A percentile compares a stretch with the other conserved stretches of the same genome.
phyloP scores from a whole-genome alignment of 768 basidiomycete species.

The Pleurotus ostreatus region DNA sequence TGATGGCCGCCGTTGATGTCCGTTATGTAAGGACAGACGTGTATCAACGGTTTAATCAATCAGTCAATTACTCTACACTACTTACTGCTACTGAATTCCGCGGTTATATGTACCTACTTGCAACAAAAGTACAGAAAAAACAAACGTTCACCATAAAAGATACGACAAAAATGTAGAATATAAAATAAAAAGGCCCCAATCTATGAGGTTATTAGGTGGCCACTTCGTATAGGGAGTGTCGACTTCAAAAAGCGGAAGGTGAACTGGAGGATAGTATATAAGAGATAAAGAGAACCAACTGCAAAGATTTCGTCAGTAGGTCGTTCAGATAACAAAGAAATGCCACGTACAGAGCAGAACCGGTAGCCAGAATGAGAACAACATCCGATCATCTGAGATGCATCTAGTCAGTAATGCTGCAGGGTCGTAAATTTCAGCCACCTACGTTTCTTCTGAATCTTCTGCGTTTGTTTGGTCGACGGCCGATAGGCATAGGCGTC shows the following conservation, averaged over 20 bases:
- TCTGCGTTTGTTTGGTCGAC: slow-evolving; percentile 34
- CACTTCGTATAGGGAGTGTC: slow-evolving; percentile 31
- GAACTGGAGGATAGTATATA: slow-evolving; percentile 51
- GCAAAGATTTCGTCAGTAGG: slow-evolving; percentile 6
- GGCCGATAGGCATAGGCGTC: slow-evolving; percentile 67
- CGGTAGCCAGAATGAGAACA: slow-evolving; percentile 82
- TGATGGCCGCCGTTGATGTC: neutral
- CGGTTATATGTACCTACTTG: neutral
- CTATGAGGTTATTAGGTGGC: slow-evolving; percentile 4
- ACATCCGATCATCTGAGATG: slow-evolving; percentile 74
- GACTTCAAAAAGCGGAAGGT: slow-evolving; percentile 46
- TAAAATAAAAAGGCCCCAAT: neutral
- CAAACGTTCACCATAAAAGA: no score
- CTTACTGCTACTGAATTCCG: no score
- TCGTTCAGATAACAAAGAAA: neutral
- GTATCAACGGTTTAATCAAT: neutral
- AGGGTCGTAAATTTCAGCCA: slow-evolving; percentile 11
- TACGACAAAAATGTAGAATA: neutral
- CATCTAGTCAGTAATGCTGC: slow-evolving; percentile 9
- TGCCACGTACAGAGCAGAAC: slow-evolving; percentile 67
- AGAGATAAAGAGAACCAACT: slow-evolving; percentile 64
- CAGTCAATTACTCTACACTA: neutral
- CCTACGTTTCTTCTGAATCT: slow-evolving; percentile 69
- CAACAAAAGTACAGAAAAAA: neutral
- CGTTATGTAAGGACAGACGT: neutral